These are phyloP conservation scores for Candida sithepensis DNA, from an alignment of 805 yeast genomes.

Conservation along the genomic window DNA sequence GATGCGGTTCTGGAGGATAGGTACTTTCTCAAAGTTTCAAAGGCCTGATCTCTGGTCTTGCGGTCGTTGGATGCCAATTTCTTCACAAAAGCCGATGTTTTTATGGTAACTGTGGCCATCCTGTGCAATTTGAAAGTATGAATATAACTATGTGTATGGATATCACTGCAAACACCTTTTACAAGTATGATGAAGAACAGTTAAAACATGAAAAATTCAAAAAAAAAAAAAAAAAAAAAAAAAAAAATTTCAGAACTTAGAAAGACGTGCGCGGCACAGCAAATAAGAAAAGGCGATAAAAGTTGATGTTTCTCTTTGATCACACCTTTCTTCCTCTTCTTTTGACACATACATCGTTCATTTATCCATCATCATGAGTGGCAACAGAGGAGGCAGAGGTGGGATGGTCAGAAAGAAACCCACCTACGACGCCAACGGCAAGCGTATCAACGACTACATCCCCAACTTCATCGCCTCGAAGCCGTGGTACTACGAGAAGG, in stretches of 20 bases:
- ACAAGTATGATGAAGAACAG: background rate
- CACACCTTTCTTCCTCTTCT: background rate
- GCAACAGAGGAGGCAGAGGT: background rate
- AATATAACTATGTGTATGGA: too few species aligned
- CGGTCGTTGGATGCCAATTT: conserved; percentile 82
- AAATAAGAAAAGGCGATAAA: background rate
- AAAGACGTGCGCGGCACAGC: background rate
- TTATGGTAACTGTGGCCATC: conserved; percentile 16
- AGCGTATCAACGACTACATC: conserved; percentile 35
- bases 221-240: background rate
- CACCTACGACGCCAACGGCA: conserved; percentile 32
- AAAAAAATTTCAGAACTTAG: background rate
- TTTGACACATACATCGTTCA: background rate
- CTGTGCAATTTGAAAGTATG: too few species aligned
- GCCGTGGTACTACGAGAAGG: conserved; percentile 37
- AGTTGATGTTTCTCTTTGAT: background rate
- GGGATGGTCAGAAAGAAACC: conserved; percentile 14
- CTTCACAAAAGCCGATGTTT: conserved; percentile 61
- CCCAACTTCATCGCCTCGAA: conserved; percentile 37
- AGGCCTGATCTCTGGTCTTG: conserved; percentile 68
- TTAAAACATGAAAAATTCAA: background rate
- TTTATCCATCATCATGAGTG: background rate
- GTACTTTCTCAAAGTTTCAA: conserved; percentile 59
- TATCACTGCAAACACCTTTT: background rate
- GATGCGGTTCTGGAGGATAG: conserved; percentile 34